Base-by-base conservation (phyloP, 768 basidiomycete genomes). In the Pholiota molesta region DNA sequence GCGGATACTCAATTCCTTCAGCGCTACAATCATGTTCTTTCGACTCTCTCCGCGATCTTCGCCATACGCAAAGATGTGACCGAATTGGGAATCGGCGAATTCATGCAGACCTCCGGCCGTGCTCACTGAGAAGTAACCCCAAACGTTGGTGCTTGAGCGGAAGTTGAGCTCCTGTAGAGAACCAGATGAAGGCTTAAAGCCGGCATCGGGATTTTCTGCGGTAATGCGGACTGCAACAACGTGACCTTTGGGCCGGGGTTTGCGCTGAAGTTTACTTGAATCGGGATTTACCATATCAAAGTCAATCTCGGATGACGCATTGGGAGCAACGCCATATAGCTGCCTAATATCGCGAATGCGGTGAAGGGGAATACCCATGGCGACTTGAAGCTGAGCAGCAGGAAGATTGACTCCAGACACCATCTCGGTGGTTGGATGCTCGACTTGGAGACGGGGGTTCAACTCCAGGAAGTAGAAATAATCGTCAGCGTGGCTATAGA, bases 391-490 rank as follows among this genome's bases (percentile, higher is more conserved):
- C 73, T 99, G 97, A 11, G 97, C 93, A 59, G 96, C 95, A 26
- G 97, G 97, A 55, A 99, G 86, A 76, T 98, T 97, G 78, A 98
- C 97, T 10, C 97, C 97, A 4, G 92, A 89, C n/a, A 99, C 97
- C 94, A 99, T 99, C 77, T 99, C 97, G 21, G 97, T 99, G 11
- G 97, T 99, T 10, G 97, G 97, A 75, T 99, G 97, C 79, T 99
- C 97, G 70, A 99, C 97, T 79, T 99, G 97, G 21, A 99, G 90
- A 84, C 97, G 96, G 51, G 97, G 97, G 76, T 99, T 99, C 62
- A 99, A 86, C 76, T 99, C 97, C 65, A 99, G 84, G 85, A 99
- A 99, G 80, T 91, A 94, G 79, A 99, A 99, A 29, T 88, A 85
- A 71, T 99, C 94, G 63, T 98, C 97, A 0, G 88, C 83, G 64